Conservation (phyloP, 495 filamentous ascomycete species). For the Hyaloscypha bicolor region DNA sequence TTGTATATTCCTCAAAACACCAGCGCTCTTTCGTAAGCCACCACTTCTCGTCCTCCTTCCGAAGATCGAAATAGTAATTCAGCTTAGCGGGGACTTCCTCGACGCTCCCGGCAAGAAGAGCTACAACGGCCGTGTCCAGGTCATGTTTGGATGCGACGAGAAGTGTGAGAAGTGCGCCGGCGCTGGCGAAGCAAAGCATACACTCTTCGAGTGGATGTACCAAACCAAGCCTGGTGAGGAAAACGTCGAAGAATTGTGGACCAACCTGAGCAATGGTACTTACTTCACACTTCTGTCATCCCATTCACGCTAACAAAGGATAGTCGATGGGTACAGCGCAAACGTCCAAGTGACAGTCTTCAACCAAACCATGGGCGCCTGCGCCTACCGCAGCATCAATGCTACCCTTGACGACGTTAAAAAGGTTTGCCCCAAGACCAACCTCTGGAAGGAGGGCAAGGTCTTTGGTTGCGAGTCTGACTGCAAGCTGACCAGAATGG, state of each 20-base stretch:
- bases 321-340: background rate
- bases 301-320: background rate
- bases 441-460: background rate
- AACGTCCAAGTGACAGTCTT: background rate
- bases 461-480: background rate
- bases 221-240: background rate
- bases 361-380: background rate
- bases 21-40: too few species aligned
- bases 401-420: background rate
- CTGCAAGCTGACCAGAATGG: background rate
- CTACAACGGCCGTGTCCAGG: constrained; percentile 3
- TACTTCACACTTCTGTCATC: background rate
- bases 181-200: background rate
- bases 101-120: background rate
- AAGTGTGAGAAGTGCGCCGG: constrained; percentile 6
- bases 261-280: constrained; percentile 4
- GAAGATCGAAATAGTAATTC: too few species aligned
- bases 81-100: background rate
- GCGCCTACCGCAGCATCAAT: background rate
- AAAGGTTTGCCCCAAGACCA: background rate
- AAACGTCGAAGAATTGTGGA: background rate
- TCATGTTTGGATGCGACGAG: background rate
- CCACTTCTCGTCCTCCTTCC: too few species aligned
- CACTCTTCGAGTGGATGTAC: constrained; percentile 3
- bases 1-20: background rate